Evolutionary conservation across 768 basidiomycete species (phyloP).

Genomic region (Dentipellis sp.): DNA sequence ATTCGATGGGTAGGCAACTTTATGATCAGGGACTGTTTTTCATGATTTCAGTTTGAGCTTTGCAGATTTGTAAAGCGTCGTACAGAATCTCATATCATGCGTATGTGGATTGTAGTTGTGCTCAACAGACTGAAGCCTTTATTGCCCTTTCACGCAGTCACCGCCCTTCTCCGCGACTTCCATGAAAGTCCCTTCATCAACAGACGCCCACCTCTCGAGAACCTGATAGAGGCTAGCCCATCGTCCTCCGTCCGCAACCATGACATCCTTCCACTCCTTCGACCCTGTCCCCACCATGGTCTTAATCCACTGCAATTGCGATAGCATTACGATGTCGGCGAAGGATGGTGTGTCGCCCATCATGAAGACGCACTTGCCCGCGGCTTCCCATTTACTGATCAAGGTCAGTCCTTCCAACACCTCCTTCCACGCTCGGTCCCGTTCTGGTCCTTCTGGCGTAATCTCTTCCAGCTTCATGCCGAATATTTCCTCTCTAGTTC

Average conservation of each 20-base stretch:
- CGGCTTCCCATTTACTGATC: neutral
- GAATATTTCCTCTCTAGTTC: neutral
- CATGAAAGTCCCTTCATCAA: neutral
- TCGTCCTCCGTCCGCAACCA: neutral
- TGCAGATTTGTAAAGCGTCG: too few species aligned
- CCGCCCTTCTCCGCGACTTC: too few species aligned
- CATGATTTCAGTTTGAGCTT: too few species aligned
- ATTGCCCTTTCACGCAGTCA: too few species aligned
- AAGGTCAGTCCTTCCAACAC: neutral
- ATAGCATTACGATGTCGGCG: neutral
- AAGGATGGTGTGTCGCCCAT: neutral
- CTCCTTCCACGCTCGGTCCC: neutral
- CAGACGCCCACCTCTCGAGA: neutral
- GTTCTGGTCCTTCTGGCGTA: neutral
- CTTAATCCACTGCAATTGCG: constrained; percentile 3
- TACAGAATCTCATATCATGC: too few species aligned
- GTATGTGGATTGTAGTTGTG: too few species aligned
- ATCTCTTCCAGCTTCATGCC: neutral
- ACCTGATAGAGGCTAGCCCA: neutral
- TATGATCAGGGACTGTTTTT: too few species aligned
- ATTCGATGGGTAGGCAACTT: too few species aligned
- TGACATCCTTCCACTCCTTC: neutral
- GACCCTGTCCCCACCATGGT: neutral
- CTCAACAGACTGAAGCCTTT: too few species aligned
- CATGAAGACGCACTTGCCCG: neutral